These are phyloP conservation scores for Aspergillus luchuensis DNA, from an alignment of 2,329 filamentous ascomycete genomes.

Conservation along the genomic window DNA sequence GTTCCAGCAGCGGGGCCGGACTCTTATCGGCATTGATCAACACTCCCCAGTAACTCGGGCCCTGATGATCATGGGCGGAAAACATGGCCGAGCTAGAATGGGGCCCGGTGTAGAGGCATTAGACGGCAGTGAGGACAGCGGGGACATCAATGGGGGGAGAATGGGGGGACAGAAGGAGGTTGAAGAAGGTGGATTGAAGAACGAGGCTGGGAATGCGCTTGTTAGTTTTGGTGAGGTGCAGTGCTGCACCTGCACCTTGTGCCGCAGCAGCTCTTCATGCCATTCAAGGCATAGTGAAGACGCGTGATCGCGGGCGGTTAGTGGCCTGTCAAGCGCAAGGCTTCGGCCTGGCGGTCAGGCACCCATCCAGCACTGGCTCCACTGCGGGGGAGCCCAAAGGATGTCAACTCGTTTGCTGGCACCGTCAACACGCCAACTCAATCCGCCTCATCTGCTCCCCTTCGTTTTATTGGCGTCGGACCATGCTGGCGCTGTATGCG, in stretches of 20 bases:
- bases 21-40: constrained; percentile 70
- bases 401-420: constrained; percentile 13
- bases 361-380: constrained; percentile 21
- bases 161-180: not conserved
- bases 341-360: constrained; percentile 25
- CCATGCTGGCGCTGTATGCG: not conserved
- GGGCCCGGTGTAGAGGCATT: constrained; percentile 21
- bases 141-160: constrained; percentile 17
- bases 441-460: constrained; percentile 15
- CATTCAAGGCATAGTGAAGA: not conserved
- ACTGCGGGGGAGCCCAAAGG: constrained; percentile 28
- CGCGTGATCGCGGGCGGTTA: not conserved
- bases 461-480: not conserved
- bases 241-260: not conserved
- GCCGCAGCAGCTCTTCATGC: not conserved
- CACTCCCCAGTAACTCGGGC: constrained; percentile 56
- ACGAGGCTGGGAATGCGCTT: not conserved
- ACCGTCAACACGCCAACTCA: constrained; percentile 13
- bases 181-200: not conserved
- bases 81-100: constrained; percentile 30
- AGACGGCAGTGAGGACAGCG: constrained; percentile 15
- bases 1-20: constrained; percentile 67
- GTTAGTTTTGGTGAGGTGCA: not conserved
- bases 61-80: constrained; percentile 28
- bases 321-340: constrained; percentile 14